Percentiles rank a stretch among this genome's conserved stretches.
Conservation (phyloP, 495 filamentous ascomycete genomes). For the Margaritispora aquatica region DNA sequence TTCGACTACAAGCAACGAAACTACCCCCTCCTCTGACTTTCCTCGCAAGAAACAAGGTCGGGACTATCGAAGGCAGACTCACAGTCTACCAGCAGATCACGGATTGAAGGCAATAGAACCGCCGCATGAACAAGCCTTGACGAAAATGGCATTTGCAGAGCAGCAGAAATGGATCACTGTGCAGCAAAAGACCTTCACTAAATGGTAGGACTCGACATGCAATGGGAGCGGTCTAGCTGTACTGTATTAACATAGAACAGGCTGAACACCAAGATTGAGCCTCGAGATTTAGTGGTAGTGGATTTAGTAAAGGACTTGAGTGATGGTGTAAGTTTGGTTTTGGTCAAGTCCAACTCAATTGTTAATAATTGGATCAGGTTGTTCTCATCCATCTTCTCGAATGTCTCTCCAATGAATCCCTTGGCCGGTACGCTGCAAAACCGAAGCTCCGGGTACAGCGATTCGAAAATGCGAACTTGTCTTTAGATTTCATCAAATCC, state of each 20-base stretch:
- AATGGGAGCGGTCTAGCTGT: background rate
- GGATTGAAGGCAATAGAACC: conserved; percentile 21
- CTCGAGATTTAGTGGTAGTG: conserved; percentile 65
- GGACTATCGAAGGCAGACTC: conserved; percentile 2
- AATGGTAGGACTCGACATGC: conserved; percentile 63
- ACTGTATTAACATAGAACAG: conserved; percentile 35
- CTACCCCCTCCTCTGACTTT: background rate
- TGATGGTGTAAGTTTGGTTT: conserved; percentile 66
- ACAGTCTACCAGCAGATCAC: conserved; percentile 15
- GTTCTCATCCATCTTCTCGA: conserved; percentile 94
- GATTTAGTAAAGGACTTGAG: conserved; percentile 84
- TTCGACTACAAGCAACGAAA: background rate
- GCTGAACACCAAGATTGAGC: conserved; percentile 91
- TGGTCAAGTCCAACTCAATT: background rate
- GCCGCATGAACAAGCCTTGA: conserved; percentile 22
- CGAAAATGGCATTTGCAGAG: conserved; percentile 48
- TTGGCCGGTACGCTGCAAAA: conserved; percentile 92
- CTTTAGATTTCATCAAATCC: conserved; percentile 85
- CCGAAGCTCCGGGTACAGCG: conserved; percentile 94
- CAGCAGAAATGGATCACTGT: conserved; percentile 93
- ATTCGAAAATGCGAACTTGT: conserved; percentile 97
- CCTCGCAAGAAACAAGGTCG: background rate
- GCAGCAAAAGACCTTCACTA: conserved; percentile 99
- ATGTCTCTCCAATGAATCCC: conserved; percentile 85
- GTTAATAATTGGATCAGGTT: conserved; percentile 47